Evolutionary conservation across 2,329 filamentous ascomycete genomes (phyloP).

Genomic region (Trichophyton equinum): DNA sequence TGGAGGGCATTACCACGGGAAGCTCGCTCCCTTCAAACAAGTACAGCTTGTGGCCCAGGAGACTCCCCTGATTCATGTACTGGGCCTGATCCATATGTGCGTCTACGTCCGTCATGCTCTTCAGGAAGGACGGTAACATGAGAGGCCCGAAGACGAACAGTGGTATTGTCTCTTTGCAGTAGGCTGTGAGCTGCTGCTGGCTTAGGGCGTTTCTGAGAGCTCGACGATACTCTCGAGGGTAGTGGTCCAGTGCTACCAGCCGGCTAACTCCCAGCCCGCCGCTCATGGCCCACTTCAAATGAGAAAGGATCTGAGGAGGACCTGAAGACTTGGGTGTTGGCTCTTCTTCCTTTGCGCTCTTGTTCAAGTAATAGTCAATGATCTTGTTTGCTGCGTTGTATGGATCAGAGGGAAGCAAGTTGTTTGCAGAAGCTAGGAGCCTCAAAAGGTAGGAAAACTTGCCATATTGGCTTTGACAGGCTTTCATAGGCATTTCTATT

Average conservation of each 20-base stretch:
- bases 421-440: neutral
- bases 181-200: constrained; percentile 14
- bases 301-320: neutral
- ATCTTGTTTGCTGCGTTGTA: neutral
- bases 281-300: neutral
- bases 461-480: neutral
- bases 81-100: constrained; percentile 14
- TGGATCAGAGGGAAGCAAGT: neutral
- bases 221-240: constrained; percentile 18
- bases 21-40: constrained; percentile 12
- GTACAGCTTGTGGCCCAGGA: constrained; percentile 19
- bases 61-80: constrained; percentile 20
- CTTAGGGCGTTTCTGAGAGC: constrained; percentile 17
- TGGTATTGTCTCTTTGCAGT: constrained; percentile 14
- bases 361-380: neutral
- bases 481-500: neutral
- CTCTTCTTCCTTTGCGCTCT: neutral
- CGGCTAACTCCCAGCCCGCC: neutral
- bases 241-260: constrained; percentile 5
- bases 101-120: constrained; percentile 17
- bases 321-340: neutral
- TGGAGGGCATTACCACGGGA: constrained; percentile 18
- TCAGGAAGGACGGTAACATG: constrained; percentile 23
- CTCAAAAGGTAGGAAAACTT: neutral
- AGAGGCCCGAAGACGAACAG: constrained; percentile 21